phyloP scores from a whole-genome alignment of 345 rosid species.

The Populus euphratica region DNA sequence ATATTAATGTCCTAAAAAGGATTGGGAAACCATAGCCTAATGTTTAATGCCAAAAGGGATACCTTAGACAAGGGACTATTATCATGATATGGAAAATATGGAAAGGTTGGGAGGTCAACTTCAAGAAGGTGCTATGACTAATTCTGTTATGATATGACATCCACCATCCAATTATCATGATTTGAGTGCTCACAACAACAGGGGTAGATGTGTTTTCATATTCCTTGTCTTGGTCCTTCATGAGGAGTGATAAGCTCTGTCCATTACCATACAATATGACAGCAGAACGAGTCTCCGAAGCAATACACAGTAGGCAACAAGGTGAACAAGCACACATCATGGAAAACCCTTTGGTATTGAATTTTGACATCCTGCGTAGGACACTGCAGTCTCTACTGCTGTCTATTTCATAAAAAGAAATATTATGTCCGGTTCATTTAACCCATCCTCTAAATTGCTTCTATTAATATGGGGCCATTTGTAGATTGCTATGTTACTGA shows the following conservation, averaged over 20 bases:
- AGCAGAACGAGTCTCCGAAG: not conserved
- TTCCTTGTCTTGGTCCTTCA: not conserved
- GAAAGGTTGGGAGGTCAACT: slow-evolving; percentile 35
- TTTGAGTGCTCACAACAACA: slow-evolving; percentile 13
- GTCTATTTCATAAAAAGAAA: not conserved
- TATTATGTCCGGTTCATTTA: too few species aligned
- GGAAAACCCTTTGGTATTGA: not conserved
- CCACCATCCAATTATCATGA: slow-evolving; percentile 20
- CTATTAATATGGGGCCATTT: not conserved
- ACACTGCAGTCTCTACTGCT: not conserved
- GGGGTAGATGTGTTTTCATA: slow-evolving; percentile 13
- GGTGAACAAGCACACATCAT: not conserved
- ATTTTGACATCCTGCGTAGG: not conserved
- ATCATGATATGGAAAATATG: not conserved
- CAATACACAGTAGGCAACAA: not conserved
- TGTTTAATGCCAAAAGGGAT: not conserved
- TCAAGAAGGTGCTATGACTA: slow-evolving; percentile 23
- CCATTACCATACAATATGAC: not conserved
- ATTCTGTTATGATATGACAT: slow-evolving; percentile 23
- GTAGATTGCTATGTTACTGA: not conserved
- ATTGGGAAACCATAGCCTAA: not conserved
- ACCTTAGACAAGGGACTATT: not conserved
- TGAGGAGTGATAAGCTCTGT: not conserved
- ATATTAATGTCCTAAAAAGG: not conserved
- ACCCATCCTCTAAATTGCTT: not conserved